Percentiles rank a stretch among this genome's conserved stretches.
phyloP scores from a whole-genome alignment of 2,329 filamentous ascomycete species.

The Fusarium siculi region DNA sequence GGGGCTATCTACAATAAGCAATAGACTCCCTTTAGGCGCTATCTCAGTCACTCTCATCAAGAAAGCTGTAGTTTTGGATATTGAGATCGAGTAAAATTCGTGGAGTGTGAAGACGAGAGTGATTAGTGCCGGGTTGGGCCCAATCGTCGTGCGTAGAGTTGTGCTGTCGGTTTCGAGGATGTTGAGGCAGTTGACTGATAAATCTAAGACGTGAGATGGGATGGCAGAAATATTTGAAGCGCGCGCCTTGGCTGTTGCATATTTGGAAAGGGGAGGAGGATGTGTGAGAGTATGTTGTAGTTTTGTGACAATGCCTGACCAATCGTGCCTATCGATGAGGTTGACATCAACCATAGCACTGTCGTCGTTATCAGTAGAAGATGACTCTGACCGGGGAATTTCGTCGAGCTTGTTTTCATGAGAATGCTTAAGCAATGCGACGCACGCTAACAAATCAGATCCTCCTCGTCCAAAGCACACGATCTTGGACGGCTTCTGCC shows the following conservation, averaged over 20 bases:
- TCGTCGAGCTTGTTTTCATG: neutral
- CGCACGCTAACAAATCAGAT: neutral
- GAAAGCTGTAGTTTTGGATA: constrained; percentile 10
- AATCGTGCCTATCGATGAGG: neutral
- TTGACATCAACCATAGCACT: neutral
- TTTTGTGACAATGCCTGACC: neutral
- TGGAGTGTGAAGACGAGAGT: constrained; percentile 8
- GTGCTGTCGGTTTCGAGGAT: neutral
- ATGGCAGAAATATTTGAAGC: constrained; percentile 5
- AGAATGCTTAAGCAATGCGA: neutral
- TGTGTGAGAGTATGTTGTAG: constrained; percentile 1
- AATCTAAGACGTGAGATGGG: neutral
- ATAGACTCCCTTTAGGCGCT: neutral
- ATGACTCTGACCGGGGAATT: accelerated
- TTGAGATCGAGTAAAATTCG: constrained; percentile 5
- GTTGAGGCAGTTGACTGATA: neutral
- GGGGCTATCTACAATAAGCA: neutral
- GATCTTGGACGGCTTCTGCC: neutral
- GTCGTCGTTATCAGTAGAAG: neutral
- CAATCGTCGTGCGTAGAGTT: neutral
- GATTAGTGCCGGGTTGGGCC: neutral
- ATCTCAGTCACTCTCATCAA: neutral
- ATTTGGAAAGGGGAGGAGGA: constrained; percentile 13
- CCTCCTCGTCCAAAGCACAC: constrained; percentile 3
- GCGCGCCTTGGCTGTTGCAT: constrained; percentile 3